Conservation (phyloP, 2,329 filamentous ascomycete genomes). For the Pseudogymnoascus sp. region DNA sequence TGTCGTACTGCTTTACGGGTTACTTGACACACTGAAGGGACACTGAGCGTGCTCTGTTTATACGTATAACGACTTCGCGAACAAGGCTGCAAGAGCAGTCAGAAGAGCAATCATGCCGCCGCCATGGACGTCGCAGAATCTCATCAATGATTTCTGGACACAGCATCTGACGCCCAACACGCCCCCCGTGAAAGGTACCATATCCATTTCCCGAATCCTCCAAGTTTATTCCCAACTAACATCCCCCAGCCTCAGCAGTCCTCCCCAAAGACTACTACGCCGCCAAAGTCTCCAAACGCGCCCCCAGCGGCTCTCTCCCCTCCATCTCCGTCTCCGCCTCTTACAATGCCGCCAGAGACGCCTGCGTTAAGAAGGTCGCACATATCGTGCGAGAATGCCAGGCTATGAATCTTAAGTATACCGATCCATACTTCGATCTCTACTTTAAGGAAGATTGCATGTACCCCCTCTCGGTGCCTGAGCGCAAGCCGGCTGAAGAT, state of each 20-base stretch:
- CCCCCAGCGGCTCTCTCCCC: not conserved
- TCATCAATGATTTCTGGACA: not conserved
- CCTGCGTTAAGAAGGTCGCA: constrained; percentile 54
- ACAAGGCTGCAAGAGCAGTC: not conserved
- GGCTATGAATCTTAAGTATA: constrained; percentile 70
- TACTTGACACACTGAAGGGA: not conserved
- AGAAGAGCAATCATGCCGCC: not conserved
- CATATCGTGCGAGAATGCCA: constrained; percentile 55
- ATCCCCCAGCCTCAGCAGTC: not conserved
- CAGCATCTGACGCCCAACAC: not conserved
- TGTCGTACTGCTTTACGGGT: not conserved
- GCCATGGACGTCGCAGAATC: not conserved
- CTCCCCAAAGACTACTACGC: not conserved
- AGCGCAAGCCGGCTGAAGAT: not conserved
- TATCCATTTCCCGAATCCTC: not conserved
- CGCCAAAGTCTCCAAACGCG: not conserved
- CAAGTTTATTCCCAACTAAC: not conserved
- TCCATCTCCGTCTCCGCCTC: constrained; percentile 39
- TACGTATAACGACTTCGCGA: not conserved
- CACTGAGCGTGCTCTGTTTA: not conserved
- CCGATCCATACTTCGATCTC: constrained; percentile 72
- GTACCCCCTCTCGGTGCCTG: constrained; percentile 11
- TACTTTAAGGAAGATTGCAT: constrained; percentile 35
- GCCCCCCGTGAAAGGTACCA: not conserved
- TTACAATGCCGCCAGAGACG: constrained; percentile 59